These are phyloP conservation scores for Fusarium oxysporum DNA, from an alignment of 2,329 filamentous ascomycete species.

Conservation along the genomic window DNA sequence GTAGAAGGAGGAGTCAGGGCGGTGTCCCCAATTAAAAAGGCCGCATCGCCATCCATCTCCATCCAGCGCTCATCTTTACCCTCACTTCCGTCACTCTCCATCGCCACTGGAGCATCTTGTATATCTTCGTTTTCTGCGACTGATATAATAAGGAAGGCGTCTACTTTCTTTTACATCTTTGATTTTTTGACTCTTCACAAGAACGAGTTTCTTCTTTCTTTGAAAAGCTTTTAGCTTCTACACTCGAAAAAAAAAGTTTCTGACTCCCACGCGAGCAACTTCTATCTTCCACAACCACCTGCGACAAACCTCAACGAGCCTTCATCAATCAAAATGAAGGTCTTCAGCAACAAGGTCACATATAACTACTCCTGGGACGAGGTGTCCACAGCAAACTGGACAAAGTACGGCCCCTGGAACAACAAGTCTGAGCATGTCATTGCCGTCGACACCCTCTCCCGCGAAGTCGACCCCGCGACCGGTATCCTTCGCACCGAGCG, in stretches of 20 bases:
- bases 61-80: slow-evolving; percentile 30
- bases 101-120: slow-evolving; percentile 36
- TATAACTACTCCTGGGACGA: slow-evolving; percentile 99
- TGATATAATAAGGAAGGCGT: slow-evolving; percentile 30
- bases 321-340: slow-evolving; percentile 76
- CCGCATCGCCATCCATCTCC: slow-evolving; percentile 31
- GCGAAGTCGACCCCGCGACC: slow-evolving; percentile 67
- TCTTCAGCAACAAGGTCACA: slow-evolving; percentile 89
- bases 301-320: slow-evolving; percentile 1
- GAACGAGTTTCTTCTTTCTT: slow-evolving; percentile 7
- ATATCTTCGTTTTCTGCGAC: slow-evolving; percentile 26
- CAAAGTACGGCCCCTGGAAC: slow-evolving; percentile 99
- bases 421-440: slow-evolving; percentile 97
- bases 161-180: slow-evolving; percentile 5
- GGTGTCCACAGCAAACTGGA: slow-evolving; percentile 97
- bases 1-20: slow-evolving; percentile 16
- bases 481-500: slow-evolving; percentile 72
- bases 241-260: slow-evolving; percentile 31
- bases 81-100: slow-evolving; percentile 25
- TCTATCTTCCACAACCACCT: slow-evolving; percentile 8
- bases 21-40: slow-evolving; percentile 39
- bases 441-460: slow-evolving; percentile 91
- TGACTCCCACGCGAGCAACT: slow-evolving; percentile 32
- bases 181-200: slow-evolving; percentile 9
- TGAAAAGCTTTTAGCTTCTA: neutral